Percentiles rank a stretch among this genome's conserved stretches.
Evolutionary conservation across 176 grass and related monocot species (phyloP).

Genomic region (Pharus latifolius): DNA sequence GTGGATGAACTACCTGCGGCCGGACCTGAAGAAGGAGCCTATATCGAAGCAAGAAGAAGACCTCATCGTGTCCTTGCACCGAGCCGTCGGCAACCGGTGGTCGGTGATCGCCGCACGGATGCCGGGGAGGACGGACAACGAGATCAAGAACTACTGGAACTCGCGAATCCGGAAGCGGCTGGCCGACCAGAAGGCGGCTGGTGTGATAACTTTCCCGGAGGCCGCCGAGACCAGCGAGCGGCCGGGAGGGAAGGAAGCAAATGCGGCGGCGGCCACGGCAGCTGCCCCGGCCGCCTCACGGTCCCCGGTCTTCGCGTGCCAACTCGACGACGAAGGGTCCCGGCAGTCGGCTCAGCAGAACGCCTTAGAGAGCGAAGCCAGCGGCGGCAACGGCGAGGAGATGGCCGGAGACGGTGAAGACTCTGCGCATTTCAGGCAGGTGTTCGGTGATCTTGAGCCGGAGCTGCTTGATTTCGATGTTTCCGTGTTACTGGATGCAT

Average conservation of each 20-base stretch:
- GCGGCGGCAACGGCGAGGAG: not conserved
- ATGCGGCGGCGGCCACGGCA: too few species aligned
- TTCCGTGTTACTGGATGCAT: not conserved
- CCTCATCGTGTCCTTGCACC: constrained; percentile 35
- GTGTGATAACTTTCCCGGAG: too few species aligned
- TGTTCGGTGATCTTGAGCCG: constrained; percentile 16
- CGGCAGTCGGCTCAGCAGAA: not conserved
- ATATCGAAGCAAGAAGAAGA: constrained; percentile 47
- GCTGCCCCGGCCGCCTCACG: not conserved
- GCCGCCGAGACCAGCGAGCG: too few species aligned
- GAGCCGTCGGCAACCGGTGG: constrained; percentile 45
- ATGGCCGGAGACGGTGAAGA: too few species aligned
- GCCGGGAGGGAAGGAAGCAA: too few species aligned
- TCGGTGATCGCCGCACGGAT: constrained; percentile 40
- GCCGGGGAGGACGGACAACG: constrained; percentile 63
- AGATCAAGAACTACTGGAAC: constrained; percentile 74
- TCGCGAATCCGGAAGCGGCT: constrained; percentile 45
- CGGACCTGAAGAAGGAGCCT: constrained; percentile 57
- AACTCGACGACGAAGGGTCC: not conserved
- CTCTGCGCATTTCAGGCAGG: not conserved
- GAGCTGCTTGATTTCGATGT: constrained; percentile 10
- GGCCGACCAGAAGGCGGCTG: not conserved
- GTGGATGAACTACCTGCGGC: too few species aligned
- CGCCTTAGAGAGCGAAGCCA: constrained; percentile 22
- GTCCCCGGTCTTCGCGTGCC: constrained; percentile 33